Percentiles rank a stretch among this genome's conserved stretches.
Evolutionary conservation across 2,329 filamentous ascomycete genomes (phyloP).

Genomic region (Aphanocladium album): DNA sequence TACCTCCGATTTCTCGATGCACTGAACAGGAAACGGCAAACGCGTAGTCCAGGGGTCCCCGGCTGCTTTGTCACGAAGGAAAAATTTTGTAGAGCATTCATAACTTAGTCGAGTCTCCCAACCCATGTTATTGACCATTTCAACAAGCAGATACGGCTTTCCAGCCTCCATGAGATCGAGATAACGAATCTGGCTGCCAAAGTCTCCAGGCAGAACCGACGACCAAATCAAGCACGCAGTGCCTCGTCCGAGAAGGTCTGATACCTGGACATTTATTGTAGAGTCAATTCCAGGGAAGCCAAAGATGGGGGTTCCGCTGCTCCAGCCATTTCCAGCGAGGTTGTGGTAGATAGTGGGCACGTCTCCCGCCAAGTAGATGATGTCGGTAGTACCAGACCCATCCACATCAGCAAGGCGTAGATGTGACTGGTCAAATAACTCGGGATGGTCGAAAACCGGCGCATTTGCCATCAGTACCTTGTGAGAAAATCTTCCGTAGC

Average conservation of each 20-base stretch:
- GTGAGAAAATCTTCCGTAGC: slow-evolving; percentile 27
- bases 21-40: slow-evolving; percentile 26
- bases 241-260: slow-evolving; percentile 21
- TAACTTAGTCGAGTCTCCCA: slow-evolving; percentile 19
- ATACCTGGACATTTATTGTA: slow-evolving; percentile 9
- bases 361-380: slow-evolving; percentile 21
- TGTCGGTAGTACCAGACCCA: slow-evolving; percentile 22
- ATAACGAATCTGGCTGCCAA: slow-evolving; percentile 13
- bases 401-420: slow-evolving; percentile 21
- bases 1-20: slow-evolving; percentile 14
- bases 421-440: slow-evolving; percentile 16
- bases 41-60: slow-evolving; percentile 22
- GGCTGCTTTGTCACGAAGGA: slow-evolving; percentile 17
- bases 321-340: slow-evolving; percentile 18
- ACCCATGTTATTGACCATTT: slow-evolving; percentile 19
- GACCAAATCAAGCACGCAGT: slow-evolving; percentile 21
- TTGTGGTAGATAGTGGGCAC: slow-evolving; percentile 20
- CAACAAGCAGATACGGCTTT: slow-evolving; percentile 22
- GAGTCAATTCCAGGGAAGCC: slow-evolving; percentile 12
- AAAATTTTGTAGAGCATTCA: slow-evolving; percentile 21
- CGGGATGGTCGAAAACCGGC: slow-evolving; percentile 18
- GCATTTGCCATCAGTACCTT: slow-evolving; percentile 25
- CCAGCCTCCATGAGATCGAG: slow-evolving; percentile 18
- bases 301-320: neutral
- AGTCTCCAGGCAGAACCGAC: neutral